A percentile compares a stretch with the other conserved stretches of the same genome.
Evolutionary conservation across 257 asterid genomes (phyloP).

Genomic region (Fraxinus americana): DNA sequence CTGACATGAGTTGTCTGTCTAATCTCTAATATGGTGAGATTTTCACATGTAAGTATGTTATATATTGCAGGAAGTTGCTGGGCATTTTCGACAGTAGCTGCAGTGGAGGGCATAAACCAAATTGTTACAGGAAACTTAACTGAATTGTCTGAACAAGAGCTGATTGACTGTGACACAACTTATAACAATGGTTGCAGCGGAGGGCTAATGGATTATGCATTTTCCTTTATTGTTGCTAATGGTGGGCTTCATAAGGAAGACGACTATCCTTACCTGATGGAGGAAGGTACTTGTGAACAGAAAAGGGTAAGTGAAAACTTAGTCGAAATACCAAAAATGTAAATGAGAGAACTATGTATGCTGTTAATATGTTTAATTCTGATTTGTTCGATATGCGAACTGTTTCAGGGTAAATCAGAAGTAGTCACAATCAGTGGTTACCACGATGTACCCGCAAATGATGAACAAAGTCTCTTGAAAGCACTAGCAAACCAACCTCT

Average conservation of each 20-base stretch:
- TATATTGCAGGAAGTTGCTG: constrained; percentile 69
- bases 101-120: constrained; percentile 78
- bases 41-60: not conserved
- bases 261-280: constrained; percentile 76
- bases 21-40: not conserved
- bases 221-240: constrained; percentile 50
- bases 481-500: constrained; percentile 78
- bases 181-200: constrained; percentile 76
- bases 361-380: not conserved
- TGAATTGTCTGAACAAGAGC: constrained; percentile 69
- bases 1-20: not conserved
- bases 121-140: constrained; percentile 66
- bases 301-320: constrained; percentile 42
- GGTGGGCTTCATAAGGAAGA: constrained; percentile 74
- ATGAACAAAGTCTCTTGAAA: constrained; percentile 57
- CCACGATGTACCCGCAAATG: constrained; percentile 68
- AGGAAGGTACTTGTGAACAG: constrained; percentile 72
- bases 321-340: not conserved
- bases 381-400: not conserved
- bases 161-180: constrained; percentile 66
- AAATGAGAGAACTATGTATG: not conserved
- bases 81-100: constrained; percentile 84
- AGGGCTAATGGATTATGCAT: constrained; percentile 75
- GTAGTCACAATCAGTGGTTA: constrained; percentile 46
- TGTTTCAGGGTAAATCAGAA: constrained; percentile 39